Evolutionary conservation across 768 basidiomycete genomes (phyloP).

Genomic region (Tephrocybe rancida): DNA sequence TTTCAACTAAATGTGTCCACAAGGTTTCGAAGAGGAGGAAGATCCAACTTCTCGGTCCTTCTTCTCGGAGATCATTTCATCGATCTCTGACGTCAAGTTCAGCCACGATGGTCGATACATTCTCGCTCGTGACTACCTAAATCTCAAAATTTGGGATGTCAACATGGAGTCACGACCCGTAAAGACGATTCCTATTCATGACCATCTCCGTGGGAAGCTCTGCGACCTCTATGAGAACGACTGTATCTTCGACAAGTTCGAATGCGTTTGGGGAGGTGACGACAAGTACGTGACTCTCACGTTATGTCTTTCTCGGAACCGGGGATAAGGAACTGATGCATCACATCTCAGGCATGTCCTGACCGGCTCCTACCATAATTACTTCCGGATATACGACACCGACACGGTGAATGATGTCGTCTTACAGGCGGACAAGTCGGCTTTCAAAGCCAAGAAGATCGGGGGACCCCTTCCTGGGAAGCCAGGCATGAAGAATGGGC

Average conservation of each 20-base stretch:
- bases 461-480: slow-evolving; percentile 83
- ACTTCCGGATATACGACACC: slow-evolving; percentile 98
- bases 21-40: slow-evolving; percentile 99
- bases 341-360: slow-evolving; percentile 76
- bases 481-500: slow-evolving; percentile 72
- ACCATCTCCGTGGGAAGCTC: slow-evolving; percentile 94
- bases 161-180: slow-evolving; percentile 97
- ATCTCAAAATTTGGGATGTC: slow-evolving; percentile 99
- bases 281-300: slow-evolving; percentile 69
- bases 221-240: slow-evolving; percentile 99
- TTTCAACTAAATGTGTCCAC: slow-evolving; percentile 9
- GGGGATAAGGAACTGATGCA: slow-evolving; percentile 16
- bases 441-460: slow-evolving; percentile 99
- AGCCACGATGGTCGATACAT: slow-evolving; percentile 97
- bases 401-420: slow-evolving; percentile 88
- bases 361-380: slow-evolving; percentile 99
- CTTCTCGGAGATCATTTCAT: slow-evolving; percentile 99
- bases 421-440: slow-evolving; percentile 97
- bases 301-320: slow-evolving; percentile 9
- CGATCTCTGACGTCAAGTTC: slow-evolving; percentile 99
- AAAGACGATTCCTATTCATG: slow-evolving; percentile 98
- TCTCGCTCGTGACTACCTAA: slow-evolving; percentile 94
- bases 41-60: slow-evolving; percentile 97
- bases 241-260: slow-evolving; percentile 99
- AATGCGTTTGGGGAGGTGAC: slow-evolving; percentile 97